Base-by-base conservation (phyloP, 1,284 basidiomycete genomes). In the Sphaerobolus stellatus region DNA sequence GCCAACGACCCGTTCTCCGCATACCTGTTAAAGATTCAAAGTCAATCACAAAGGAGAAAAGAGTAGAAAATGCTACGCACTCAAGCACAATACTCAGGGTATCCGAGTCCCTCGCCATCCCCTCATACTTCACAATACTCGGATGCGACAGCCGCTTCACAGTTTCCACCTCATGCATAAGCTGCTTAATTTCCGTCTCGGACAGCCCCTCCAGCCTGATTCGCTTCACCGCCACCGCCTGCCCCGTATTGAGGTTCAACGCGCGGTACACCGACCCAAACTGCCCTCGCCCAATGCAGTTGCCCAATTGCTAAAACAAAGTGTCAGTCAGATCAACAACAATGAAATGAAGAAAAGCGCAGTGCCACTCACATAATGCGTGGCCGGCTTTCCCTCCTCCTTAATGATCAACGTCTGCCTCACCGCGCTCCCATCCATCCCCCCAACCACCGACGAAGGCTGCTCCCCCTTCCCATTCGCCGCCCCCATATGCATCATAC, bases 191-290 rank as follows among this genome's bases (percentile, higher is more conserved):
- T 41, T 46, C 54, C 50, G 40, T 60, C 53, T 52, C 54, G 31
- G 34, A 46, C 14, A 49, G 20, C 33, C 54, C 54, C 36, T 55
- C 57, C 27, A 57, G 51, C 14, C 43, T 33, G 34, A 52, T 50
- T 18, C 45, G 40, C 40, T 59, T 59, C 41, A 97, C 92, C 20
- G 94, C 94, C 20, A 95, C 93, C 83, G 93, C 94, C 71, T 95
- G 91, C 29, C 92, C 95, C 2, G 87, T 93, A 62, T 89, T 90
- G 64, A 97, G 74, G 68, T 98, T 95, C 55, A 98, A 77, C 4
- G 95, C 94, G 18, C 92, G 84, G 70, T 96, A 98, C 7, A 98
- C 95, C 9, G 93, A 86, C 22, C 95, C 95, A 69, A 98, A 98
- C 73, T 98, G 95, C 6, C 95, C 95, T 50, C 90, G 84, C 3